Conservation (phyloP, 257 asterid genomes). For the Anisodus tanguticus region DNA sequence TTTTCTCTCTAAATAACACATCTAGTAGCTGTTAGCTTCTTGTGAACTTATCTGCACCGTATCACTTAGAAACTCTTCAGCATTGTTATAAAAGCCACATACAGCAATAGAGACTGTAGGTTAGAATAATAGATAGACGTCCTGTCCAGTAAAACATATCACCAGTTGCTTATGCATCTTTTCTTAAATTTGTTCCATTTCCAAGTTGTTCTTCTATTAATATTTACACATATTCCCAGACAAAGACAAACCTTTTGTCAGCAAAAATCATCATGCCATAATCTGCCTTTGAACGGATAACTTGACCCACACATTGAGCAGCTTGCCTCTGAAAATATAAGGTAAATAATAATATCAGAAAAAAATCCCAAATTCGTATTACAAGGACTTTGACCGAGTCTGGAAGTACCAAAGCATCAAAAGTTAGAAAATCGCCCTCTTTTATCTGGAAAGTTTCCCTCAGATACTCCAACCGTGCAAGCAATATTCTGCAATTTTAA, state of each 20-base stretch:
- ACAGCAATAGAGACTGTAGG: background rate
- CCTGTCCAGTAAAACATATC: no score
- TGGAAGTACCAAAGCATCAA: conserved; percentile 88
- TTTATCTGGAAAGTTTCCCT: conserved; percentile 95
- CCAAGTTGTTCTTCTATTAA: background rate
- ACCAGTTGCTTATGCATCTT: conserved; percentile 22
- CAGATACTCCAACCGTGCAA: conserved; percentile 87
- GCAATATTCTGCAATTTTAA: conserved; percentile 73
- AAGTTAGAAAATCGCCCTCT: conserved; percentile 93
- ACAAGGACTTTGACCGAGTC: conserved; percentile 21
- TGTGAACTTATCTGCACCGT: no score
- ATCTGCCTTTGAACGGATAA: conserved; percentile 97
- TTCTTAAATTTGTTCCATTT: background rate
- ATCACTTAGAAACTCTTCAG: background rate
- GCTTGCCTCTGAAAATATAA: conserved; percentile 83
- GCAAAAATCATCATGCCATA: conserved; percentile 99
- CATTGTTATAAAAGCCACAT: background rate
- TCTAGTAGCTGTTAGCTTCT: no score
- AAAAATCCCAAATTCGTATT: conserved; percentile 10
- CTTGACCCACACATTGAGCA: conserved; percentile 99
- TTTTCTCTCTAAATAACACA: background rate
- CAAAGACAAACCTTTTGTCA: conserved; percentile 74
- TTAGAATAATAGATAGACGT: no score
- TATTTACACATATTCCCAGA: background rate
- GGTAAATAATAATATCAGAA: background rate